Conservation (phyloP, 164 flowering plant species). For the Vitis vinifera region ASM3070453v1 NC_081821.1:8590001-8590500, state of each 20-base stretch:
- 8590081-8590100: constrained; percentile 11
- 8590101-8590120: constrained; percentile 9
- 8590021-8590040: constrained; percentile 22
- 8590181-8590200: constrained; percentile 34
- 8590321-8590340: constrained; percentile 50
- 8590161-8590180: constrained; percentile 23
- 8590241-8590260: constrained; percentile 75
- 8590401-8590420: constrained; percentile 17
- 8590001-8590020: constrained; percentile 21
- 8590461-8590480: constrained; percentile 47
- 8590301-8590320: constrained; percentile 33
- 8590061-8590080: constrained; percentile 12
- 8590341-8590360: constrained; percentile 61
- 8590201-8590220: constrained; percentile 25
- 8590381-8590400: constrained; percentile 15
- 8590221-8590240: constrained; percentile 69
- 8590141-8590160: constrained; percentile 19
- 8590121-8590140: constrained; percentile 18
- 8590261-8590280: constrained; percentile 45
- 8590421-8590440: constrained; percentile 7
- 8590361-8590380: constrained; percentile 38
- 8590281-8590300: constrained; percentile 52
- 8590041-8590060: constrained; percentile 11
- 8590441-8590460: constrained; percentile 12
- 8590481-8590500: constrained; percentile 15